phyloP scores from a whole-genome alignment of 352 stramenopile species.

The Globisporangium nagaii region DNA sequence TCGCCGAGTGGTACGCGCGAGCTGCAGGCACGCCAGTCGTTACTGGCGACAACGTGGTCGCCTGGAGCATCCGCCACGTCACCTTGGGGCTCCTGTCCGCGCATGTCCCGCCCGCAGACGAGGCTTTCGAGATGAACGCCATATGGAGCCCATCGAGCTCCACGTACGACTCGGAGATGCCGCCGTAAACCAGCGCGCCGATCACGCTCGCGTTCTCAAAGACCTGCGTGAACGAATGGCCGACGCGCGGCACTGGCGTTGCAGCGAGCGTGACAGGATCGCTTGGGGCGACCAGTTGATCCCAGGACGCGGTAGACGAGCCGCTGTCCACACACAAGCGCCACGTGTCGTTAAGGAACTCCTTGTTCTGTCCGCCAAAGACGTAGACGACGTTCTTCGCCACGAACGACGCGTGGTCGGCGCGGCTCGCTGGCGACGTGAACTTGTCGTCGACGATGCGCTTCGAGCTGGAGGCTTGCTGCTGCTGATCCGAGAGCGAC shows the following conservation, averaged over 20 bases:
- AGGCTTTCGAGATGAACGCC: slow-evolving; percentile 32
- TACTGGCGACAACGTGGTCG: slow-evolving; percentile 3
- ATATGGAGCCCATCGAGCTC: slow-evolving; percentile 40
- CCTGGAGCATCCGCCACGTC: slow-evolving; percentile 29
- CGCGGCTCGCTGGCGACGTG: slow-evolving; percentile 45
- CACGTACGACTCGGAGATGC: slow-evolving; percentile 35
- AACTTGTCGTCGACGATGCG: slow-evolving; percentile 41
- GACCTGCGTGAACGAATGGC: slow-evolving; percentile 50
- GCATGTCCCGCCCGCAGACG: slow-evolving; percentile 12
- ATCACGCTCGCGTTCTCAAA: slow-evolving; percentile 42
- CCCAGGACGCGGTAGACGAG: slow-evolving; percentile 33
- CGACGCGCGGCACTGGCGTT: slow-evolving; percentile 36
- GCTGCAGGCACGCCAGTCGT: slow-evolving; percentile 14
- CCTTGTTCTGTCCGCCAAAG: slow-evolving; percentile 50
- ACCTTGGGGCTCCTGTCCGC: slow-evolving; percentile 22
- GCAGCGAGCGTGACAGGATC: slow-evolving; percentile 23
- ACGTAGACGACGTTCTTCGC: slow-evolving; percentile 28
- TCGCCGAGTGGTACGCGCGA: slow-evolving; percentile 41
- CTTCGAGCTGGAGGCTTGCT: neutral
- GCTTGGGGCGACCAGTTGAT: slow-evolving; percentile 37
- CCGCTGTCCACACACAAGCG: slow-evolving; percentile 45
- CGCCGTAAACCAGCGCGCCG: slow-evolving; percentile 40
- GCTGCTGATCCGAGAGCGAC: slow-evolving; percentile 15
- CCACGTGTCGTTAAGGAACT: slow-evolving; percentile 60
- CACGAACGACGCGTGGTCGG: slow-evolving; percentile 47